These are phyloP conservation scores for Penicillium crustosum DNA, from an alignment of 2,329 filamentous ascomycete species.

Conservation along the genomic window DNA sequence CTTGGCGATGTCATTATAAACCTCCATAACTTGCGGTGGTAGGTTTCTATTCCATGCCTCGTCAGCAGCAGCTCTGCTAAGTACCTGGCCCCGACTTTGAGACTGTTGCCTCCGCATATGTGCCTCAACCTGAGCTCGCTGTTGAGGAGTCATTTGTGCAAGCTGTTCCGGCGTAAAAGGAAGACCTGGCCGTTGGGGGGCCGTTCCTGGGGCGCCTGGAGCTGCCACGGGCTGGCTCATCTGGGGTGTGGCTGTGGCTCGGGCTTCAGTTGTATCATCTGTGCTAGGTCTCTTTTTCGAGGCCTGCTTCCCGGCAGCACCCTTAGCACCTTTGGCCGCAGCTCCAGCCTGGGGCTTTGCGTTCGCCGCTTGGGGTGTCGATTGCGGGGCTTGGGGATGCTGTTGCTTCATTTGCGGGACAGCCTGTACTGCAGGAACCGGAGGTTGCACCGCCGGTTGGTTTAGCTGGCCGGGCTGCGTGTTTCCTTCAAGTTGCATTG, in stretches of 20 bases:
- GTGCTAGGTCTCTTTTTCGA: conserved; percentile 46
- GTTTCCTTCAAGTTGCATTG: conserved; percentile 24
- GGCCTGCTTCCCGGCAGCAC: conserved; percentile 31
- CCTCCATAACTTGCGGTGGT: conserved; percentile 40
- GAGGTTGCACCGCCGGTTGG: conserved; percentile 28
- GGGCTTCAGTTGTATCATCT: conserved; percentile 49
- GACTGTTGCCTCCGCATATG: conserved; percentile 38
- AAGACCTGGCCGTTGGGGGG: conserved; percentile 23
- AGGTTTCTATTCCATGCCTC: conserved; percentile 40
- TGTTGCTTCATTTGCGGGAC: conserved; percentile 27
- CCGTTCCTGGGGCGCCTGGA: conserved; percentile 21
- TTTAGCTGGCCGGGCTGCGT: conserved; percentile 26
- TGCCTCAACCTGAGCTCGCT: conserved; percentile 41
- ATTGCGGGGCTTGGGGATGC: conserved; percentile 23
- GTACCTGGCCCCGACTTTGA: conserved; percentile 30
- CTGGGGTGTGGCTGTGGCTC: conserved; percentile 38
- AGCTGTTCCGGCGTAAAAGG: conserved; percentile 39
- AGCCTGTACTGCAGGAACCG: conserved; percentile 22
- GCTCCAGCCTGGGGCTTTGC: conserved; percentile 32
- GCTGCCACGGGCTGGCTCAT: conserved; percentile 23
- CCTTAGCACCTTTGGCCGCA: conserved; percentile 29
- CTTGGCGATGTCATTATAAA: conserved; percentile 41
- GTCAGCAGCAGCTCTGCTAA: conserved; percentile 37
- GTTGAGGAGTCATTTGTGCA: conserved; percentile 43
- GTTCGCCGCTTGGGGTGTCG: conserved; percentile 30